These are phyloP conservation scores for Erythrophleum ivorense DNA, from an alignment of 331 rosid genomes.

Conservation along the genomic window DNA sequence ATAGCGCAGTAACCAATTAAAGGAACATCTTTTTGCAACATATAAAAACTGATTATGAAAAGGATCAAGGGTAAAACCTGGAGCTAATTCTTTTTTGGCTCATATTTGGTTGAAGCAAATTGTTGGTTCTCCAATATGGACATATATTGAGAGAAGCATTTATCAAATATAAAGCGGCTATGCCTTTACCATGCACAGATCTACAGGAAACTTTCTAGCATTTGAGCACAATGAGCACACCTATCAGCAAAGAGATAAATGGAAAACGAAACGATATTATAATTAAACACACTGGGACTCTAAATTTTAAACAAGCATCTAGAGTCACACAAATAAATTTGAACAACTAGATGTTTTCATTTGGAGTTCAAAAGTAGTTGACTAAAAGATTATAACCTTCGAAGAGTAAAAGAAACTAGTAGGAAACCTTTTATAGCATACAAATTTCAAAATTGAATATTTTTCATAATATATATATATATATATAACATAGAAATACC, in stretches of 20 bases:
- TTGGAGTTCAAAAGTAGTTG: not conserved
- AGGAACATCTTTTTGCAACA: not conserved
- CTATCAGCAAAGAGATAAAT: not conserved
- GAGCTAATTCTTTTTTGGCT: not conserved
- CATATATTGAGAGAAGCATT: not conserved
- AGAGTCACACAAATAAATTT: too few species aligned
- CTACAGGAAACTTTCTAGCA: not conserved
- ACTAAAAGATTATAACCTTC: too few species aligned
- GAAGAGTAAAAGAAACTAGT: too few species aligned
- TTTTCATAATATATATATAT: too few species aligned
- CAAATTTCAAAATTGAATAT: too few species aligned
- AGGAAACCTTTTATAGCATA: too few species aligned
- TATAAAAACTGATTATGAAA: not conserved
- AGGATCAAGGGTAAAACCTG: not conserved
- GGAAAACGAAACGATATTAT: not conserved
- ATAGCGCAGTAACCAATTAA: not conserved
- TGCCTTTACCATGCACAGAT: not conserved
- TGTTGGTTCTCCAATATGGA: not conserved
- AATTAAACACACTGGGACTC: too few species aligned
- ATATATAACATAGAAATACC: too few species aligned
- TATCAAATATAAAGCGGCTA: not conserved
- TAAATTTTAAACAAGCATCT: too few species aligned
- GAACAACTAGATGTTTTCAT: too few species aligned
- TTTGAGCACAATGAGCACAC: not conserved
- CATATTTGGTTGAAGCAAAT: not conserved